These are phyloP conservation scores for Salvia splendens DNA, from an alignment of 257 asterid species.

Conservation along the genomic window DNA sequence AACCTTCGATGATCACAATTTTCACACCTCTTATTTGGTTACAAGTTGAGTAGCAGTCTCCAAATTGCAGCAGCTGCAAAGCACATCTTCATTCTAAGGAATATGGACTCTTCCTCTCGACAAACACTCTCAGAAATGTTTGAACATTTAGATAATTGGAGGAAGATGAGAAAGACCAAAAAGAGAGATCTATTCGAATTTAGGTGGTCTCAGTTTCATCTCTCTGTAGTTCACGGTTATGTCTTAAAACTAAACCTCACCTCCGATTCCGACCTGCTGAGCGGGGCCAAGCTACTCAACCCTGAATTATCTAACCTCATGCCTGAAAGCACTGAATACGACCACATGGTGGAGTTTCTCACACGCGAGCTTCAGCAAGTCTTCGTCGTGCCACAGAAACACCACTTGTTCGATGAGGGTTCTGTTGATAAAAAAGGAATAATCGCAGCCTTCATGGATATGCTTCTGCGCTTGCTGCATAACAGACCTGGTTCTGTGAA, in stretches of 20 bases:
- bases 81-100: neutral
- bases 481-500: neutral
- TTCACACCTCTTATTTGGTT: no score
- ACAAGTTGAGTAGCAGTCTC: no score
- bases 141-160: neutral
- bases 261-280: neutral
- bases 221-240: neutral
- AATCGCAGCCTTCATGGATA: constrained; percentile 26
- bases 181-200: neutral
- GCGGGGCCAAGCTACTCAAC: neutral
- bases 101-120: neutral
- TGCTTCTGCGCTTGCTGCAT: constrained; percentile 15
- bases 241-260: neutral
- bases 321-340: neutral
- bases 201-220: neutral
- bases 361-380: neutral
- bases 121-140: neutral
- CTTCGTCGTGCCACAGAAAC: constrained; percentile 14
- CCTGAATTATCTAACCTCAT: neutral
- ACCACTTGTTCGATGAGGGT: neutral
- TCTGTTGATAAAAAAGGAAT: neutral
- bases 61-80: no score
- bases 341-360: neutral
- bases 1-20: no score
- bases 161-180: neutral